A percentile compares a stretch with the other conserved stretches of the same genome.
These are phyloP conservation scores for Fraxinus baroniana DNA, from an alignment of 305 asterid genomes.

Conservation along the genomic window DNA sequence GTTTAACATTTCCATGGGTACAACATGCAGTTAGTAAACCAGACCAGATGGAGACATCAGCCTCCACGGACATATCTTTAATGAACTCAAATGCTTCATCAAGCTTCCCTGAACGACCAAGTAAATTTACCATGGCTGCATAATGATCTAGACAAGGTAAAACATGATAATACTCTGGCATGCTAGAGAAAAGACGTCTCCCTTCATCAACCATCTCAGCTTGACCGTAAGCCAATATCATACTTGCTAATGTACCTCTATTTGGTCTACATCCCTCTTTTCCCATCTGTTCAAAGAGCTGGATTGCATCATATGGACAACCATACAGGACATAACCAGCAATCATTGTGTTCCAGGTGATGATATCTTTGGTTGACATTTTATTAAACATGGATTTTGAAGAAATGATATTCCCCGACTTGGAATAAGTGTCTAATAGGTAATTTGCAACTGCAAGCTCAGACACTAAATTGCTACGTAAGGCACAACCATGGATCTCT, in stretches of 20 bases:
- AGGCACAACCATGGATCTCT: slow-evolving; percentile 68
- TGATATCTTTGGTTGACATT: slow-evolving; percentile 54
- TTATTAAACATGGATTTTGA: slow-evolving; percentile 51
- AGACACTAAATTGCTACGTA: slow-evolving; percentile 48
- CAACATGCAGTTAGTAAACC: slow-evolving; percentile 64
- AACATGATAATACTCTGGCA: slow-evolving; percentile 48
- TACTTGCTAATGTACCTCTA: slow-evolving; percentile 66
- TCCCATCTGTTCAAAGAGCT: slow-evolving; percentile 61
- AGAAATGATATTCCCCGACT: slow-evolving; percentile 57
- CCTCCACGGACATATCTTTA: slow-evolving; percentile 41
- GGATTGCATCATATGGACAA: slow-evolving; percentile 41
- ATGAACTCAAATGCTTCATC: slow-evolving; percentile 65
- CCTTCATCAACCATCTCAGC: slow-evolving; percentile 68
- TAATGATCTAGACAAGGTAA: slow-evolving; percentile 63
- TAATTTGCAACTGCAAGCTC: slow-evolving; percentile 65
- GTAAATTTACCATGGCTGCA: slow-evolving; percentile 63
- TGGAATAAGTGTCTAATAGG: slow-evolving; percentile 68
- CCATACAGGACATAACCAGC: slow-evolving; percentile 65
- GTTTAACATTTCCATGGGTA: slow-evolving; percentile 49
- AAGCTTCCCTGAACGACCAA: slow-evolving; percentile 71
- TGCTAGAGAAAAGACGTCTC: slow-evolving; percentile 35
- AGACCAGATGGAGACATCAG: slow-evolving; percentile 55
- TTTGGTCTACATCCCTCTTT: slow-evolving; percentile 45
- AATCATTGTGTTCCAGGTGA: slow-evolving; percentile 80
- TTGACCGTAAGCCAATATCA: slow-evolving; percentile 63